These are phyloP conservation scores for Albizia julibrissin DNA, from an alignment of 306 rosid genomes.

Conservation along the genomic window DNA sequence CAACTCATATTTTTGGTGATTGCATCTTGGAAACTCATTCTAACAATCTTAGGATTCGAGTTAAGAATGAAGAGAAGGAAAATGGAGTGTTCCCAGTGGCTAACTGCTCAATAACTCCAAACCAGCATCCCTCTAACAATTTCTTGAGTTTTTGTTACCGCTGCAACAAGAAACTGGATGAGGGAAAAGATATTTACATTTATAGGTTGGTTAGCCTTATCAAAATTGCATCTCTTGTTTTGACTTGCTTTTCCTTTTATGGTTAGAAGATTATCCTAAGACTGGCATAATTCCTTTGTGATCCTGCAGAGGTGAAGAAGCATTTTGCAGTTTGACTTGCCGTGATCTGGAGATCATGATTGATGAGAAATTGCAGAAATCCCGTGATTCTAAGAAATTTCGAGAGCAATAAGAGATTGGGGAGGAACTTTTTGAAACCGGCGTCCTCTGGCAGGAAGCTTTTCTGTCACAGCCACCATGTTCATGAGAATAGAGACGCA, in stretches of 20 bases:
- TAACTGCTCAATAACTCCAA: slow-evolving; percentile 22
- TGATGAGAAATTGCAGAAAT: slow-evolving; percentile 67
- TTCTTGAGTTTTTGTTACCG: slow-evolving; percentile 76
- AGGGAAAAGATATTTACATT: slow-evolving; percentile 83
- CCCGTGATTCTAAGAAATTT: slow-evolving; percentile 40
- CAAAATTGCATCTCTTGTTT: slow-evolving; percentile 20
- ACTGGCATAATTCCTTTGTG: slow-evolving; percentile 26
- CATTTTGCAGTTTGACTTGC: slow-evolving; percentile 86
- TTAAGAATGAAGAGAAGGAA: slow-evolving; percentile 50
- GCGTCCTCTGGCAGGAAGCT: slow-evolving; percentile 38
- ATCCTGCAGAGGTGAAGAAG: slow-evolving; percentile 79
- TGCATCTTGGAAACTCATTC: slow-evolving; percentile 70
- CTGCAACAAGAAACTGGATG: slow-evolving; percentile 75
- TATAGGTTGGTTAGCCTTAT: slow-evolving; percentile 58
- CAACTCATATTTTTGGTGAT: slow-evolving; percentile 82
- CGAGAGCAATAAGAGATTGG: slow-evolving; percentile 35
- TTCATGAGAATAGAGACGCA: slow-evolving; percentile 43
- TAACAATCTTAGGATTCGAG: slow-evolving; percentile 39
- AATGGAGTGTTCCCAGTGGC: slow-evolving; percentile 18
- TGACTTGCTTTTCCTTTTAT: slow-evolving; percentile 7
- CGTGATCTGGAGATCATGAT: slow-evolving; percentile 72
- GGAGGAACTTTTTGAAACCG: slow-evolving; percentile 52
- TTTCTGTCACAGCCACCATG: slow-evolving; percentile 29
- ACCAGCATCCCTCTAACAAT: slow-evolving; percentile 48
- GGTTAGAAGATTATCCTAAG: slow-evolving; percentile 2